Evolutionary conservation across 371 early-diverging fungal species (phyloP).

Genomic region (Syncephalastrum sp.): DNA sequence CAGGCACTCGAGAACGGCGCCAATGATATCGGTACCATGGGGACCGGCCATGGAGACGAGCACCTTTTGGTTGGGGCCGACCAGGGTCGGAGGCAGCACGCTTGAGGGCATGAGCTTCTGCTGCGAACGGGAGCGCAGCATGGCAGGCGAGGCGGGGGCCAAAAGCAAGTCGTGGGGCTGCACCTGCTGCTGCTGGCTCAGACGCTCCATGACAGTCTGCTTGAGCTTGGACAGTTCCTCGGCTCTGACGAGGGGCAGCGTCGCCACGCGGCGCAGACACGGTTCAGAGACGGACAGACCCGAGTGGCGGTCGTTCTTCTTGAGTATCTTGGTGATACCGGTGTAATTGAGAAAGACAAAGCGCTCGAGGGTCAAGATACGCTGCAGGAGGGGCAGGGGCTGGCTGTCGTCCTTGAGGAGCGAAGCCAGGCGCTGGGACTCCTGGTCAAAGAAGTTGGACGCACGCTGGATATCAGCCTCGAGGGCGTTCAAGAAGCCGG

Average conservation of each 20-base stretch:
- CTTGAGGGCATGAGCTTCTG: conserved; percentile 22
- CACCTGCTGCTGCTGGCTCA: conserved; percentile 28
- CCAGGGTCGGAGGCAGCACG: conserved; percentile 38
- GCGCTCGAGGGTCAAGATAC: conserved; percentile 51
- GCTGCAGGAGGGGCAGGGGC: conserved; percentile 33
- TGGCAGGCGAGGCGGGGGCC: conserved; percentile 15
- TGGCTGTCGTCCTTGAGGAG: conserved; percentile 13
- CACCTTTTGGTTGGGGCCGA: conserved; percentile 62
- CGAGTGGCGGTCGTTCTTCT: conserved; percentile 70
- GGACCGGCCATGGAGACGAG: conserved; percentile 78
- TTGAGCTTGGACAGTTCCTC: conserved; percentile 61
- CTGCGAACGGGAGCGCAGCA: conserved; percentile 28
- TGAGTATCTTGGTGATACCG: conserved; percentile 65
- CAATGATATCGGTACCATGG: conserved; percentile 88
- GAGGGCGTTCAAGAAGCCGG: conserved; percentile 60
- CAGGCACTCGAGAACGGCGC: conserved; percentile 72
- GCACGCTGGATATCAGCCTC: conserved; percentile 61
- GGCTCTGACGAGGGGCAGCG: conserved; percentile 61
- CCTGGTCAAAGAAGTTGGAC: conserved; percentile 43
- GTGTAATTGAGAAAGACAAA: conserved; percentile 66
- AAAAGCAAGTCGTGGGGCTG: background rate
- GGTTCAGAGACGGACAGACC: conserved; percentile 71
- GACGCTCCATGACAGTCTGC: conserved; percentile 59
- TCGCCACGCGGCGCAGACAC: conserved; percentile 68
- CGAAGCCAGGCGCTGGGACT: conserved; percentile 23